These are phyloP conservation scores for Suhomyces tanzawaensis DNA, from an alignment of 805 yeast genomes.

Conservation along the genomic window DNA sequence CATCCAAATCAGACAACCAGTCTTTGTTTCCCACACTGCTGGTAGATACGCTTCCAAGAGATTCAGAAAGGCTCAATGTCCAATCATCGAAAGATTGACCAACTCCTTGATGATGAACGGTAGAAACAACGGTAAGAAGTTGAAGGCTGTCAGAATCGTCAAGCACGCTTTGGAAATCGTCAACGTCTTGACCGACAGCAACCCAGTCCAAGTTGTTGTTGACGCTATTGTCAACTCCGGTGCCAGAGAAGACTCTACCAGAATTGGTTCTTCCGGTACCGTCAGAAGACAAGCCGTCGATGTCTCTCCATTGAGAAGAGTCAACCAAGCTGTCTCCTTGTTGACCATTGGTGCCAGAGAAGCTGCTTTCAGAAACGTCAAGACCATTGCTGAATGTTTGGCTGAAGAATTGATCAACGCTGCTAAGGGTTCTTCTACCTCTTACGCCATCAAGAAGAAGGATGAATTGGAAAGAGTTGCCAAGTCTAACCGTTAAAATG, in stretches of 20 bases:
- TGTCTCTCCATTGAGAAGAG: constrained; percentile 99
- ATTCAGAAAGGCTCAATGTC: constrained; percentile 99
- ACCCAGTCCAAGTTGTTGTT: constrained; percentile 99
- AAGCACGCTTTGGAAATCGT: constrained; percentile 99
- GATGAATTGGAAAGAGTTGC: constrained; percentile 99
- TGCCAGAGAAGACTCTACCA: constrained; percentile 99
- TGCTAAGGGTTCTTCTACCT: constrained; percentile 99
- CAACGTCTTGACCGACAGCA: constrained; percentile 94
- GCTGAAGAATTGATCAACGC: constrained; percentile 99
- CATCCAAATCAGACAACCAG: constrained; percentile 97
- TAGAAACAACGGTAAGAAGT: constrained; percentile 99
- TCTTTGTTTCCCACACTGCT: constrained; percentile 97
- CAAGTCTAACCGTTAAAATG: constrained; percentile 97
- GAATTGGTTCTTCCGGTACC: constrained; percentile 99
- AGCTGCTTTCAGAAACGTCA: constrained; percentile 99
- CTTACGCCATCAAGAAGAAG: constrained; percentile 99
- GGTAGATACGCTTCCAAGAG: constrained; percentile 99
- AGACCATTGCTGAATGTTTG: constrained; percentile 99
- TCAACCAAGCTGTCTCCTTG: constrained; percentile 97
- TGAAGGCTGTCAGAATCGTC: constrained; percentile 99
- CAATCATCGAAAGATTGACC: constrained; percentile 98
- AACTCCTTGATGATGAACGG: constrained; percentile 99
- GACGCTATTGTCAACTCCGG: constrained; percentile 99
- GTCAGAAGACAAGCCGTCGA: constrained; percentile 99
- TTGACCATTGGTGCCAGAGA: constrained; percentile 99